Evolutionary conservation across 2,329 filamentous ascomycete genomes (phyloP).

Genomic region (Septoria petroselini): DNA sequence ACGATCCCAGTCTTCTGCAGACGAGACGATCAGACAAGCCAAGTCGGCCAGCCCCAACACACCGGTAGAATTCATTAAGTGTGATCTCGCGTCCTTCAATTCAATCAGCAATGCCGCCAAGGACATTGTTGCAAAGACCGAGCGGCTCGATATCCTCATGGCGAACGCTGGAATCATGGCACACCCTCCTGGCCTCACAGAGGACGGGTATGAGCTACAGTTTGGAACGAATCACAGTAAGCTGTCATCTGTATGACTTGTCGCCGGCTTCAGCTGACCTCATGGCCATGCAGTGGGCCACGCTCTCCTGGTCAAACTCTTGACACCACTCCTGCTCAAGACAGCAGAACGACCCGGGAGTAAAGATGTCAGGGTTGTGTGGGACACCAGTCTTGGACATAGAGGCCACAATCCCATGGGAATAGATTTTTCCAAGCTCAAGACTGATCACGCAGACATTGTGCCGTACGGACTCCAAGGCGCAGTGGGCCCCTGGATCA

Average conservation of each 20-base stretch:
- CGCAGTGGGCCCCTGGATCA: conserved; percentile 23
- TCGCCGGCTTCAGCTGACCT: too few relatives aligned
- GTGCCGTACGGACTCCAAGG: conserved; percentile 5
- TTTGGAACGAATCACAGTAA: conserved; percentile 36
- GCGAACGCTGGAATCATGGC: conserved; percentile 32
- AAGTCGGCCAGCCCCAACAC: conserved; percentile 34
- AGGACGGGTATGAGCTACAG: conserved; percentile 38
- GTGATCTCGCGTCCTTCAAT: conserved; percentile 31
- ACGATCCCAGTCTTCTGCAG: conserved; percentile 45
- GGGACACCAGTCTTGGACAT: conserved; percentile 32
- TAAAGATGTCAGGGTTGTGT: conserved; percentile 34
- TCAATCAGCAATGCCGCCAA: conserved; percentile 28
- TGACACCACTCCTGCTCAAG: conserved; percentile 29
- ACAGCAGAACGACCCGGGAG: conserved; percentile 25
- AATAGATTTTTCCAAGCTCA: conserved; percentile 33
- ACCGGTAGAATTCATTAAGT: conserved; percentile 41
- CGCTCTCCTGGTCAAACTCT: conserved; percentile 34
- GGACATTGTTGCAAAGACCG: conserved; percentile 19
- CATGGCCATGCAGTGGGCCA: conserved; percentile 29
- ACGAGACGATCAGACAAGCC: conserved; percentile 46
- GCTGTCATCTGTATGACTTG: too few relatives aligned
- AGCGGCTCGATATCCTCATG: conserved; percentile 28
- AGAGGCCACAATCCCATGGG: conserved; percentile 20
- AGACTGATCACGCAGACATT: conserved; percentile 25
- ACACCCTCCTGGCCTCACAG: conserved; percentile 21